Evolutionary conservation across 2,329 filamentous ascomycete genomes (phyloP).

Genomic region (Huntiella moniliformis): DNA sequence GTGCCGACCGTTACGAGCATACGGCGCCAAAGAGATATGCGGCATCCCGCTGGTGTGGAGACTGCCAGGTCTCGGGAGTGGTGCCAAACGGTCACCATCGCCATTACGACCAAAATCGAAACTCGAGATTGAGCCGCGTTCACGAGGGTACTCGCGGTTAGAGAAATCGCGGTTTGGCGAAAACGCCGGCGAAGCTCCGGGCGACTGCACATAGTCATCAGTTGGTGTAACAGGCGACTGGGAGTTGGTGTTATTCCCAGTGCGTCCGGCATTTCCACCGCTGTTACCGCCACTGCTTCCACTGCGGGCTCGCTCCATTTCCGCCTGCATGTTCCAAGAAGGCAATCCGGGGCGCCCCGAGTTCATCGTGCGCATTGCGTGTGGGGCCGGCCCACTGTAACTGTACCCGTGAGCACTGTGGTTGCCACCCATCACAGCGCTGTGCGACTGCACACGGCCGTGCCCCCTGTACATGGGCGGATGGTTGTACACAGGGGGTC

Average conservation of each 20-base stretch:
- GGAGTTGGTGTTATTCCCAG: slow-evolving; percentile 7
- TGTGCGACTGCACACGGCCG: slow-evolving; percentile 9
- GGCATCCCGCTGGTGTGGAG: background rate
- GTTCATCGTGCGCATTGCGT: background rate
- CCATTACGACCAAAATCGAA: slow-evolving; percentile 7
- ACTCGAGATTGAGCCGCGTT: slow-evolving; percentile 10
- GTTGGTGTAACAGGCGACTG: slow-evolving; percentile 10
- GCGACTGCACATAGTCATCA: slow-evolving; percentile 10
- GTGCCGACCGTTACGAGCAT: slow-evolving; percentile 4
- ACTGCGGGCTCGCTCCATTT: slow-evolving; percentile 6
- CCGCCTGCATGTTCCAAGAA: slow-evolving; percentile 7
- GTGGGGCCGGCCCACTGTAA: slow-evolving; percentile 1
- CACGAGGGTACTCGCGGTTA: slow-evolving; percentile 1
- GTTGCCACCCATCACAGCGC: slow-evolving; percentile 1
- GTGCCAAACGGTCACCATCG: background rate
- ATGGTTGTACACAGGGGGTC: background rate
- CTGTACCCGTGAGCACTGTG: background rate
- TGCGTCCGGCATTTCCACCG: slow-evolving; percentile 1
- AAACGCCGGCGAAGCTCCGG: slow-evolving; percentile 6
- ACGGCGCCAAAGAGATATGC: background rate
- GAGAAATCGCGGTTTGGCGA: background rate
- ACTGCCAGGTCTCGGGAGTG: background rate
- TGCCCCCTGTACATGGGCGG: slow-evolving; percentile 2
- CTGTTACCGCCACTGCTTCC: background rate
- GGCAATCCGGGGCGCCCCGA: slow-evolving; percentile 2